These are phyloP conservation scores for Fusarium sp. DNA, from an alignment of 2,329 filamentous ascomycete genomes.

Conservation along the genomic window DNA sequence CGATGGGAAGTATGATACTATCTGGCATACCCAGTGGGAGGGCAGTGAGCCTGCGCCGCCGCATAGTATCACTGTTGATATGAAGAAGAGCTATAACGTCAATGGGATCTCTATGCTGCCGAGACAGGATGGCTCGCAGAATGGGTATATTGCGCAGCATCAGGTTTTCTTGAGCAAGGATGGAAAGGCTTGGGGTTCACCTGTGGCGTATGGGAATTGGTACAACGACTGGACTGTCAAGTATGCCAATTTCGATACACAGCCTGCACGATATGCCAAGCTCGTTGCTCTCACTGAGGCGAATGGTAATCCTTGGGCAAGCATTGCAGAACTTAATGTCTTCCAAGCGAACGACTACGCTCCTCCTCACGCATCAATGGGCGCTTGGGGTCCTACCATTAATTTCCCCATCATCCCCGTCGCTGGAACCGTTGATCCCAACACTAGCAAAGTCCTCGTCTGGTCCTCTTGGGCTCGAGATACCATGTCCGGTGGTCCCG, in stretches of 20 bases:
- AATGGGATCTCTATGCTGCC: constrained; percentile 32
- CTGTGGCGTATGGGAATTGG: constrained; percentile 33
- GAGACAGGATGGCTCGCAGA: constrained; percentile 16
- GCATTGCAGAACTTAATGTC: constrained; percentile 30
- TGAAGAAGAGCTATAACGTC: constrained; percentile 20
- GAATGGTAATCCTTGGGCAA: constrained; percentile 14
- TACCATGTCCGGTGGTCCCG: constrained; percentile 12
- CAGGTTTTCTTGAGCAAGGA: constrained; percentile 20
- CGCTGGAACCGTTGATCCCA: constrained; percentile 22
- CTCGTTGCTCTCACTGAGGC: constrained; percentile 18
- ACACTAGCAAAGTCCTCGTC: constrained; percentile 14
- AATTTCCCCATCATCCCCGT: constrained; percentile 35
- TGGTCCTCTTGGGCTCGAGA: constrained; percentile 31
- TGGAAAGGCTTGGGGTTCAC: constrained; percentile 8
- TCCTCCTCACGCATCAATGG: not conserved
- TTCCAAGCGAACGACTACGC: constrained; percentile 17
- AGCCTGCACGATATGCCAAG: constrained; percentile 9
- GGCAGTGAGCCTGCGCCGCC: constrained; percentile 12
- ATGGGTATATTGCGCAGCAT: constrained; percentile 23
- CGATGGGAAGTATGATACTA: not conserved
- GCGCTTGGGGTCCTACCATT: constrained; percentile 29
- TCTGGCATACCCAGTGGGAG: constrained; percentile 31
- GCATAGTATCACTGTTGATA: constrained; percentile 30
- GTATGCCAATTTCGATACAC: constrained; percentile 32
- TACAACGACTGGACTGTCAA: constrained; percentile 21